Evolutionary conservation across 306 rosid species (phyloP).

Genomic region (Sesbania bispinosa): DNA sequence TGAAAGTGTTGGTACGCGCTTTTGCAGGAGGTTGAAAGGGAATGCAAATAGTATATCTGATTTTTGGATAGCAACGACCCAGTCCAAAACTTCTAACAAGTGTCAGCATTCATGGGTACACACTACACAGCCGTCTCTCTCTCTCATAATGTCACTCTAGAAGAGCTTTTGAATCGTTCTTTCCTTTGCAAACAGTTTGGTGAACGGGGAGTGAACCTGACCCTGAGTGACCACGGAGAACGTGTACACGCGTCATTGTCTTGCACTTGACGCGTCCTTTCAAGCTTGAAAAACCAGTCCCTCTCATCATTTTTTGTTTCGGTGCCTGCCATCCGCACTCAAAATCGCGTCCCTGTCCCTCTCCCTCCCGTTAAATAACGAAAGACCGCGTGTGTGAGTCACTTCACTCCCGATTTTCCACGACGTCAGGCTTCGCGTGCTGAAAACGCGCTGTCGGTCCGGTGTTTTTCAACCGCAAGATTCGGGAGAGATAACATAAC

Average conservation of each 20-base stretch:
- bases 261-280: constrained; percentile 40
- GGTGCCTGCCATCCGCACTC: constrained; percentile 45
- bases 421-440: not conserved
- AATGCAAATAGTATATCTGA: not conserved
- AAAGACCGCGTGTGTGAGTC: not conserved
- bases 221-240: constrained; percentile 23
- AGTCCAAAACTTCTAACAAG: constrained; percentile 9
- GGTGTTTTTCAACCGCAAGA: not conserved
- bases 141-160: not conserved
- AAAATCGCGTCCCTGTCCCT: constrained; percentile 4
- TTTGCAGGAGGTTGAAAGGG: not conserved
- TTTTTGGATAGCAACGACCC: constrained; percentile 10
- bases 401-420: not conserved
- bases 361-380: not conserved
- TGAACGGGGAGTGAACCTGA: constrained; percentile 14
- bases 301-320: constrained; percentile 23
- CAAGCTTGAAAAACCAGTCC: constrained; percentile 8
- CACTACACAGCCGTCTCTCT: not conserved
- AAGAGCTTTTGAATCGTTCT: constrained; percentile 29
- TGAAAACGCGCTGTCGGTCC: rapidly evolving
- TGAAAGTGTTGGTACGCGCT: constrained; percentile 13
- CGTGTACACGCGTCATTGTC: constrained; percentile 34
- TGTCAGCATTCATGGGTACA: too few species aligned
- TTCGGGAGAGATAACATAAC: not conserved
- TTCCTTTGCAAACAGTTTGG: too few species aligned